A percentile compares a stretch with the other conserved stretches of the same genome.
These are phyloP conservation scores for Ganoderma leucocontextum DNA, from an alignment of 1,284 basidiomycete genomes.

Conservation along the genomic window DNA sequence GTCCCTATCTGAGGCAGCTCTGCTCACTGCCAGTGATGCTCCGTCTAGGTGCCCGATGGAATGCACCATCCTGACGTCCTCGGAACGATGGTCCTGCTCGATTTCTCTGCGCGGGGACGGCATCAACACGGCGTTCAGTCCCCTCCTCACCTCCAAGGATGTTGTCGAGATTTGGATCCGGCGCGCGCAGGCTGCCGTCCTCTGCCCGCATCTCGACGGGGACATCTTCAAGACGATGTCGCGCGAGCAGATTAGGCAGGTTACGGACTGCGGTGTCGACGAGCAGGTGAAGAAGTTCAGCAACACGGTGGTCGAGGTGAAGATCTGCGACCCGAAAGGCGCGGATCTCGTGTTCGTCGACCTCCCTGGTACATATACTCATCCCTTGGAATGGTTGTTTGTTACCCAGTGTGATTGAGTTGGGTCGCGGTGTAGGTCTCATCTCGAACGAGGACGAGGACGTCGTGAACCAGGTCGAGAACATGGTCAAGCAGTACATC, in stretches of 20 bases:
- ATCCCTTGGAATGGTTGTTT: not conserved
- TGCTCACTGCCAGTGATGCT: not conserved
- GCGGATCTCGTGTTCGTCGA: conserved; percentile 63
- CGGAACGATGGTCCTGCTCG: conserved; percentile 41
- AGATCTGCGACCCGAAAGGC: conserved; percentile 46
- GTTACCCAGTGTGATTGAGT: conserved; percentile 35
- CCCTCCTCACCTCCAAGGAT: conserved; percentile 25
- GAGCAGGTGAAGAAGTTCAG: conserved; percentile 35
- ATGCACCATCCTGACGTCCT: conserved; percentile 31
- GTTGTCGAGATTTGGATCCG: conserved; percentile 43
- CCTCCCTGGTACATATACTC: conserved; percentile 50
- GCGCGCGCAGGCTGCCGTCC: conserved; percentile 42
- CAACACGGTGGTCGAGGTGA: conserved; percentile 38
- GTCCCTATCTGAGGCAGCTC: not conserved
- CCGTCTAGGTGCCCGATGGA: conserved; percentile 37
- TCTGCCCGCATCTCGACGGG: conserved; percentile 33
- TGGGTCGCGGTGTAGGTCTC: conserved; percentile 56
- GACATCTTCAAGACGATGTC: conserved; percentile 29
- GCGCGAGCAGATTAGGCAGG: conserved; percentile 30
- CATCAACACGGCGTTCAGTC: conserved; percentile 32
- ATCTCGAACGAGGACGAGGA: conserved; percentile 56
- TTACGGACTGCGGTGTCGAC: conserved; percentile 17
- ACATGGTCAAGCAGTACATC: conserved; percentile 54
- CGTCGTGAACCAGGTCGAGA: conserved; percentile 51
- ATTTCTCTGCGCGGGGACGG: conserved; percentile 38